These are phyloP conservation scores for Lepiota brunneoincarnata DNA, from an alignment of 768 basidiomycete genomes.

Conservation along the genomic window DNA sequence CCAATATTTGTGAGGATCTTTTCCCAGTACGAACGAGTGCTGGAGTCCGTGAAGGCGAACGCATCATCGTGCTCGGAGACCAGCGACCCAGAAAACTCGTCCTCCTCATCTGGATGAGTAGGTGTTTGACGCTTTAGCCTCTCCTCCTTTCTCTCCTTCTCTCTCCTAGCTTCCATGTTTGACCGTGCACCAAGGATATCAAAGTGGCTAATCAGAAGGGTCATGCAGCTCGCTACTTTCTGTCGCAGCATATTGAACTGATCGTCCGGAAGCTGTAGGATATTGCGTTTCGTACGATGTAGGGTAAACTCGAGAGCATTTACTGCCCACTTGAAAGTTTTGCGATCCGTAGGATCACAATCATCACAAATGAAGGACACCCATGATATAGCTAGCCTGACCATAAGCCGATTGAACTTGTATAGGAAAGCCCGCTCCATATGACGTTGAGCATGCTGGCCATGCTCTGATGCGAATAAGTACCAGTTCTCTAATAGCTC, in stretches of 20 bases:
- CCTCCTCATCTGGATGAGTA: conserved; percentile 43
- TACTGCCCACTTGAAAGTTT: conserved; percentile 98
- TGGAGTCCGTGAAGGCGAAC: conserved; percentile 54
- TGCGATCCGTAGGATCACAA: conserved; percentile 92
- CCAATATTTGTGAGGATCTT: conserved; percentile 56
- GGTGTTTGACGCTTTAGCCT: conserved; percentile 47
- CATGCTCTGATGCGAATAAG: conserved; percentile 93
- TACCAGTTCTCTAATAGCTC: conserved; percentile 95
- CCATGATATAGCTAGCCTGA: conserved; percentile 94
- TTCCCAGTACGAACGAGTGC: conserved; percentile 77
- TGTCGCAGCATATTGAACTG: conserved; percentile 90
- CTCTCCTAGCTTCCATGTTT: conserved; percentile 81
- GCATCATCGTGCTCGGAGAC: conserved; percentile 37
- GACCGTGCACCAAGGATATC: conserved; percentile 96
- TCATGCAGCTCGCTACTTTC: conserved; percentile 95
- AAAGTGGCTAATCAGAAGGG: conserved; percentile 94
- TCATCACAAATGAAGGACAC: conserved; percentile 98
- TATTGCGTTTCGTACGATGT: conserved; percentile 84
- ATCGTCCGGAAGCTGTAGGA: conserved; percentile 81
- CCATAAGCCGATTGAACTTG: conserved; percentile 81
- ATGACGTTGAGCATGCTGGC: conserved; percentile 82
- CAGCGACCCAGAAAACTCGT: conserved; percentile 38
- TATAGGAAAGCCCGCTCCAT: conserved; percentile 72
- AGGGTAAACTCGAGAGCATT: conserved; percentile 92
- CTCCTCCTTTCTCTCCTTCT: conserved; percentile 83